Percentiles rank a stretch among this genome's conserved stretches.
Evolutionary conservation across 2,329 filamentous ascomycete species (phyloP).

Genomic region (Aspergillus tanneri): DNA sequence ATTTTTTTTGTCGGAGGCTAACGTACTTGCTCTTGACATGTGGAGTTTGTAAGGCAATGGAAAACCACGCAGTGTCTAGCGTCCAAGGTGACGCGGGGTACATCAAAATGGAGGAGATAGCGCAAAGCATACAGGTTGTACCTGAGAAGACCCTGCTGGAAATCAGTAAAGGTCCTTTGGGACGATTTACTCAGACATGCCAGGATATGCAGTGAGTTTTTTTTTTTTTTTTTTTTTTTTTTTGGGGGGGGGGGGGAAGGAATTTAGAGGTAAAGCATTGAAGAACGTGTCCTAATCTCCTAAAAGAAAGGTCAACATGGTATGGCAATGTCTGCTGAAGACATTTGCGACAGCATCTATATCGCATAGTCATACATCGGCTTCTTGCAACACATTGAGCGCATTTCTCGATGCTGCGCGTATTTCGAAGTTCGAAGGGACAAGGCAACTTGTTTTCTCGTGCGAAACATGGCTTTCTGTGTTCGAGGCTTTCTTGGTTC

Average conservation of each 20-base stretch:
- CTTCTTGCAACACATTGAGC: conserved; percentile 46
- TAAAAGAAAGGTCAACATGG: conserved; percentile 31
- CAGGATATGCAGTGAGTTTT: conserved; percentile 34
- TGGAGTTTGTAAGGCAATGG: conserved; percentile 22
- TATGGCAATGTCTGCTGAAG: conserved; percentile 43
- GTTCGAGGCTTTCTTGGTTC: conserved; percentile 41
- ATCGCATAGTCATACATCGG: conserved; percentile 41
- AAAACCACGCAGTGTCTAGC: conserved; percentile 17
- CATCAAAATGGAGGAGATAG: conserved; percentile 33
- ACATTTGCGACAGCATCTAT: conserved; percentile 43
- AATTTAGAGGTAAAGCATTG: not conserved
- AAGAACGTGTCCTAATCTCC: conserved; percentile 4
- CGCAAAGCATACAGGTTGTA: conserved; percentile 36
- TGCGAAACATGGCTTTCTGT: conserved; percentile 40
- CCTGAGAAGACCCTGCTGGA: conserved; percentile 34
- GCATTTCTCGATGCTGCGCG: conserved; percentile 43
- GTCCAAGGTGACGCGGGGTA: conserved; percentile 13
- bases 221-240: not conserved
- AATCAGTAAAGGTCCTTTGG: conserved; percentile 38
- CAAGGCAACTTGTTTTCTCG: conserved; percentile 36
- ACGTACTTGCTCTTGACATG: conserved; percentile 17
- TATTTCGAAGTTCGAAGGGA: conserved; percentile 30
- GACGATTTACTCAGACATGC: conserved; percentile 32
- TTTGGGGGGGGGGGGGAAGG: too few species aligned
- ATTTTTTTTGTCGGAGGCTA: conserved; percentile 5